Evolutionary conservation across 148 eudicot species (phyloP).

Genomic region (Amaranthus palmeri): DNA sequence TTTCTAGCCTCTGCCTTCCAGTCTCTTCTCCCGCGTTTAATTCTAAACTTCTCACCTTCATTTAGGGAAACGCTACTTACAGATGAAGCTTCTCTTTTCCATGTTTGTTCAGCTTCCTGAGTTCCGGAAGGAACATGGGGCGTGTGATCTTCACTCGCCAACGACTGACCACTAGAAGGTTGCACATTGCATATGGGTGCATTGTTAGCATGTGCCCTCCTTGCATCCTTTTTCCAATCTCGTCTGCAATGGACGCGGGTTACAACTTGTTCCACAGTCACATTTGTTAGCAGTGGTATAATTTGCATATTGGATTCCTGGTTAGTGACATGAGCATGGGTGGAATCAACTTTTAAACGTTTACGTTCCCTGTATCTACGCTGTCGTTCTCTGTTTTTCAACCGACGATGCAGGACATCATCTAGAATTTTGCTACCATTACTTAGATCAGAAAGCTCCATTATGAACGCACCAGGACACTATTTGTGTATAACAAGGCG

Average conservation of each 20-base stretch:
- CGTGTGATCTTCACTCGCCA: constrained; percentile 23
- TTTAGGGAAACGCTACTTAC: constrained; percentile 1
- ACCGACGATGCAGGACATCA: constrained; percentile 59
- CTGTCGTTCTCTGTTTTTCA: constrained; percentile 85
- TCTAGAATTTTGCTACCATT: constrained; percentile 28
- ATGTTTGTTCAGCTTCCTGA: constrained; percentile 8
- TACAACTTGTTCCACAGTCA: constrained; percentile 26
- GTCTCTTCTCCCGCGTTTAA: constrained; percentile 47
- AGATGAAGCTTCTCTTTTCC: constrained; percentile 20
- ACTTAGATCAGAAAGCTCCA: constrained; percentile 22
- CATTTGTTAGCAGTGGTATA: constrained; percentile 23
- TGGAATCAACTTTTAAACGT: constrained; percentile 51
- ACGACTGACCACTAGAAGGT: constrained; percentile 15
- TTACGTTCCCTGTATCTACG: constrained; percentile 92
- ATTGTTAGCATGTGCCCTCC: constrained; percentile 46
- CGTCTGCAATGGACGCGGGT: constrained; percentile 50
- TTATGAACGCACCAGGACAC: constrained; percentile 1
- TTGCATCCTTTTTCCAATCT: constrained; percentile 93
- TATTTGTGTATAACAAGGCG: not conserved
- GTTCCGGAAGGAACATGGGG: constrained; percentile 15
- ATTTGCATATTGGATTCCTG: constrained; percentile 28
- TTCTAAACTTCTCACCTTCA: constrained; percentile 29
- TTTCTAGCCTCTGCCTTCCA: constrained; percentile 96
- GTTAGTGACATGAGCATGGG: constrained; percentile 19
- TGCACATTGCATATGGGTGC: constrained; percentile 23